Percentiles rank a stretch among this genome's conserved stretches.
phyloP scores from a whole-genome alignment of 2,329 filamentous ascomycete species.

The Mollisiaceae sp. region DNA sequence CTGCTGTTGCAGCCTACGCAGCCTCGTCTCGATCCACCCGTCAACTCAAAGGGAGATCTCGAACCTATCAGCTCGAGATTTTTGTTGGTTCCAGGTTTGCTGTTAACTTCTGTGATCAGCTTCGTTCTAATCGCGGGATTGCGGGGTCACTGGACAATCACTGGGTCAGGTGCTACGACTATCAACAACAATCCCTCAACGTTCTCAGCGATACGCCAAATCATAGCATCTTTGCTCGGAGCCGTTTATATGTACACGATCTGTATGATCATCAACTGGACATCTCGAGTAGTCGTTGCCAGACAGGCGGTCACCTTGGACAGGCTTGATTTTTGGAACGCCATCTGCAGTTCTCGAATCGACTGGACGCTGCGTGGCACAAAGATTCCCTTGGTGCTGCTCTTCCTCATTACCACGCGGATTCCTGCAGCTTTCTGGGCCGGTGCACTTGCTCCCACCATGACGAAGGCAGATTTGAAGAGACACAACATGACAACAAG shows the following conservation, averaged over 20 bases:
- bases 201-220: slow-evolving; percentile 1
- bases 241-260: not conserved
- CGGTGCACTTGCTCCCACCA: not conserved
- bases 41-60: not conserved
- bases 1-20: not conserved
- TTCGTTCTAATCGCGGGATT: slow-evolving; percentile 1
- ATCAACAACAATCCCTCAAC: slow-evolving; percentile 1
- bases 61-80: not conserved
- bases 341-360: not conserved
- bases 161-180: not conserved
- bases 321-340: not conserved
- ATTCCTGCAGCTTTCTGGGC: slow-evolving; percentile 1
- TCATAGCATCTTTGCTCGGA: not conserved
- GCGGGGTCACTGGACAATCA: not conserved
- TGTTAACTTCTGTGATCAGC: slow-evolving; percentile 1
- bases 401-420: not conserved
- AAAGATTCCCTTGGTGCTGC: not conserved
- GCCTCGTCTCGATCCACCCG: not conserved
- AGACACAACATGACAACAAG: not conserved
- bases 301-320: not conserved
- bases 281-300: not conserved
- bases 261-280: slow-evolving; percentile 1
- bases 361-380: not conserved
- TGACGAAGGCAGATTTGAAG: not conserved
- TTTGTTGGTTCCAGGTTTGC: not conserved